Base-by-base conservation (phyloP, 164 flowering plant genomes). In the Magnolia changhungtana region DNA sequence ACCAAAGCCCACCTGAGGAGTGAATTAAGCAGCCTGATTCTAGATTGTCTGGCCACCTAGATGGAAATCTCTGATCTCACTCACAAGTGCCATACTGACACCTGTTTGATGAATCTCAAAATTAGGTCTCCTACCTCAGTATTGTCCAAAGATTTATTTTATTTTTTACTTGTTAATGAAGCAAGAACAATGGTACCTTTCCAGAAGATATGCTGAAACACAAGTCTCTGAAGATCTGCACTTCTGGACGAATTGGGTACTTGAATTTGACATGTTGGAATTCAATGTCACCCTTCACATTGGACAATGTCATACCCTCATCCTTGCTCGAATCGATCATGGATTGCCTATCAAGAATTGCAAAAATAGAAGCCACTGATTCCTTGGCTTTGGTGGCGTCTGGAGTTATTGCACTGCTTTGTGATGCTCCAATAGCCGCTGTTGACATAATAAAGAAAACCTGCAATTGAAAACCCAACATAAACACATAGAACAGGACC, bases 391-490 rank as follows among this genome's bases (percentile, higher is more conserved):
- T 89, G 9, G 72, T 76, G 13, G 77, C 23, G 75, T 85, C 90
- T 49, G 92, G 86, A 51, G 81, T 78, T 19, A 85, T 4, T 31
- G 74, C 61, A 69, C 88, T 75, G 16, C 88, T 76, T 8, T 87
- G 85, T 13, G 92, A 88, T 69, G 89, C 76, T 23, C 89, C 88
- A 1, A 81, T n/a, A 29, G 91, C 88, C 37, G 91, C 67, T 50
- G 87, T 79, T 16, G 91, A 80, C 71, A 89, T 61, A 71, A 88
- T 90, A 83, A 89, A 88, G 85, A 89, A 89, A 69, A 90, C 92
- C 92, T 89, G 85, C 81, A 31, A n/a, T 37, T 8, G 37, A 21
- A 14, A 70, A 27, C 20, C 19, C 52, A 27, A 70, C 61, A 11
- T 55, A 55, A 27, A 16, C 11, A 68, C 51, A 20, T 13, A 24